Evolutionary conservation across 331 rosid species (phyloP), one percentile per base, ranked within the genome.

Genomic region (Cucumis variabilis): DNA sequence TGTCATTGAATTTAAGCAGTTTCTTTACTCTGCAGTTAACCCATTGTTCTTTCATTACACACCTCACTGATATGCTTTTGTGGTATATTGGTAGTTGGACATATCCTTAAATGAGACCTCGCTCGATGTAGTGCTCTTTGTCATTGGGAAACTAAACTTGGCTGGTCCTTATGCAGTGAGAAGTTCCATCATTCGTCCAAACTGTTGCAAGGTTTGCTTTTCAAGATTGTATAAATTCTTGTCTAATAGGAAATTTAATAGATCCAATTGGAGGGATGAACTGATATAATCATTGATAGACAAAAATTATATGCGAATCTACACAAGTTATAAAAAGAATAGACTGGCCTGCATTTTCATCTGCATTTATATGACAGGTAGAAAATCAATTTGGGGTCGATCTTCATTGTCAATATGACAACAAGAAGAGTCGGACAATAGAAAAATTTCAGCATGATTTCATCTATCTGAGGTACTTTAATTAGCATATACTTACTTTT

Each of bases 131-230:
- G 91, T 95, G 90, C 98, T 97, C 94, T 97, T 93, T 90, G 88
- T 94, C 77, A 83, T 93, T 84, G 98, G 98, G 88, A 92, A 91
- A 88, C 82, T 97, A 90, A 77, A 93, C 86, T 86, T 97, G 87
- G 94, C 98, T 72, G 98, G 99, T 88, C 99, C 99, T 89, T 97
- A 89, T 88, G 92, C 92, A 46, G 91, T 97, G 90, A 95, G 81
- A 88, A 92, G 92, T 91, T 91, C 94, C 80, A 89, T 89, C 90
- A 85, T 93, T 89, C 88, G 92, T 88, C 94, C 92, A 85, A 94
- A 97, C 88, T 91, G 94, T 91, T 95, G 98, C 98, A 95, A 94
- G 99, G 99, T 97, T 88, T 77, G 92, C 83, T 91, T 75, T 41
- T 85, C 46, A 85, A 68, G 51, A 44, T 69, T 75, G 82, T 58